These are phyloP conservation scores for Dothidotthia symphoricarpi DNA, from an alignment of 2,329 filamentous ascomycete genomes.

Conservation along the genomic window DNA sequence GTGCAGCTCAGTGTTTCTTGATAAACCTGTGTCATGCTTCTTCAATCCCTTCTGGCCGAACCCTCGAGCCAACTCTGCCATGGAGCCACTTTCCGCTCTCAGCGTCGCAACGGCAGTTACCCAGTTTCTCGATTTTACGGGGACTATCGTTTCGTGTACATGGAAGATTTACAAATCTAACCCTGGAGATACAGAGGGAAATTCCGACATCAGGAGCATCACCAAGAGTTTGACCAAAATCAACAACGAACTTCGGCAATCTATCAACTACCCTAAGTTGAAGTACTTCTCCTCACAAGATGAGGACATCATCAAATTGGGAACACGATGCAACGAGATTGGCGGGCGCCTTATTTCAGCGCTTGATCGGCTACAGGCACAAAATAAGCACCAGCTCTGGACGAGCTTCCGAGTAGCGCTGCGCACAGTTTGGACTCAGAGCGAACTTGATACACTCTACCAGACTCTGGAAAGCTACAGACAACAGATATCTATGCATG, in stretches of 20 bases:
- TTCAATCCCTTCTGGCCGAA: too few species aligned
- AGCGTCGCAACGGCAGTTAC: slow-evolving; percentile 1
- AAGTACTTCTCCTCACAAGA: slow-evolving; percentile 1
- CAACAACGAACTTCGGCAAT: neutral
- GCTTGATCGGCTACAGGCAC: neutral
- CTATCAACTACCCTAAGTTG: neutral
- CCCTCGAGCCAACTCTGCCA: slow-evolving; percentile 5
- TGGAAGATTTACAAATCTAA: slow-evolving; percentile 2
- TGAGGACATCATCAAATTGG: neutral
- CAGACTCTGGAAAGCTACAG: slow-evolving; percentile 6
- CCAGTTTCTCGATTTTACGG: slow-evolving; percentile 11
- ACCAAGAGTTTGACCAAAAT: neutral
- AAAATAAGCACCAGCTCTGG: slow-evolving; percentile 2
- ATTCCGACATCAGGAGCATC: slow-evolving; percentile 1
- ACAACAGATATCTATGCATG: slow-evolving; percentile 8
- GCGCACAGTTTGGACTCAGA: slow-evolving; percentile 5
- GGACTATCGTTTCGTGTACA: slow-evolving; percentile 2
- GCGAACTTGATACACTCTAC: slow-evolving; percentile 1
- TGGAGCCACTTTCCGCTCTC: slow-evolving; percentile 6
- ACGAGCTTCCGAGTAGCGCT: slow-evolving; percentile 6
- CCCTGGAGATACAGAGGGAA: neutral
- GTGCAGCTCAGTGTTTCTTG: too few species aligned
- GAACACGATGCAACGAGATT: neutral
- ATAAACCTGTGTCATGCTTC: too few species aligned
- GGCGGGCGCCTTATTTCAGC: neutral